Base-by-base conservation (phyloP, 83 land plant species). In the Diphasiastrum complanatum region DNA sequence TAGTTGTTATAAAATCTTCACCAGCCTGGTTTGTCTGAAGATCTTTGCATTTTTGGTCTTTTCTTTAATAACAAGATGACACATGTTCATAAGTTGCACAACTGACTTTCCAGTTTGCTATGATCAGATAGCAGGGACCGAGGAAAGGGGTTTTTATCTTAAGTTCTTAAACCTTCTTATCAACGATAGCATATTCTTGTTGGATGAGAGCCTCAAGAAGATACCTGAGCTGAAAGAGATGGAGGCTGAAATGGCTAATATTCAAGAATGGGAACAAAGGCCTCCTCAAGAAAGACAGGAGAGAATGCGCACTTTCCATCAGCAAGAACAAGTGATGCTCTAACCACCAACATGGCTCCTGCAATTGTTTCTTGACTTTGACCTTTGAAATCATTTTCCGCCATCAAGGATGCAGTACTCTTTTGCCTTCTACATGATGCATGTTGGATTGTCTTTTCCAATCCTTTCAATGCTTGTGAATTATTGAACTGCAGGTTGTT, bases 171-270 rank as follows among this genome's bases (percentile, higher is more conserved):
- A 93, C 73, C 81, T 89, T 73, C 80, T 93, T 31, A 80, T 93
- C 64, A 93, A 93, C 66, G 99, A 93, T 76, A 93, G 99, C 69
- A 89, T 93, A 52, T 93, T 71, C 69, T 81, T 93, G 26, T 82
- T 93, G n/a, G 96, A 93, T 71, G 99, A 93, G 70, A 93, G 99
- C 70, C 80, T 93, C 1, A 93, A 93, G 55, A 86, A 79, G 75
- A 93, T 93, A 35, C 91, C 89, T 61, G 96, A 93, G 68, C 79
- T 89, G 12, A 93, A 89, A 67, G 96, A 75, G 55, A 32, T 93
- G 69, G 99, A 93, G 63, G 84, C 85, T 47, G 96, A 93, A 66
- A 83, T 84, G 82, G 66, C 89, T 18, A 81, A 85, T 52, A 58
- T 79, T 46, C 52, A 62, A 16, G 91, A 88, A 67, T 93, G 99